These are phyloP conservation scores for Stachybotrys echinatus DNA, from an alignment of 2,329 filamentous ascomycete species.

Conservation along the genomic window DNA sequence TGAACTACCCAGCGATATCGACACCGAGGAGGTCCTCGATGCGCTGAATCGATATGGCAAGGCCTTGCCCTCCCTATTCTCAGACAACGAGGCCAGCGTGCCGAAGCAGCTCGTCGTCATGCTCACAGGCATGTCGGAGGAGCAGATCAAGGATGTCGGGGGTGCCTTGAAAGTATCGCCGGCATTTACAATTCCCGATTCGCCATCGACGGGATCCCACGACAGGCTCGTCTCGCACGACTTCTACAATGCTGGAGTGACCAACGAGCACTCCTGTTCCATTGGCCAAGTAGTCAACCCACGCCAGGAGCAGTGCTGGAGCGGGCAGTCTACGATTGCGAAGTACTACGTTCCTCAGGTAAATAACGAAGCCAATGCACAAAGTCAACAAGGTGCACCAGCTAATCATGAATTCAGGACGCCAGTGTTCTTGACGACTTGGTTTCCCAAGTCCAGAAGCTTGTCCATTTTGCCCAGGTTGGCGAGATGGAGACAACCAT, in stretches of 20 bases:
- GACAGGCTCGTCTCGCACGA: slow-evolving; percentile 35
- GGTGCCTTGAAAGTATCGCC: slow-evolving; percentile 28
- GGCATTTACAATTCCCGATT: slow-evolving; percentile 44
- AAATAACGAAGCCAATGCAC: neutral
- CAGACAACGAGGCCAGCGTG: slow-evolving; percentile 19
- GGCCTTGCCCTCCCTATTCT: slow-evolving; percentile 44
- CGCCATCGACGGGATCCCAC: slow-evolving; percentile 37
- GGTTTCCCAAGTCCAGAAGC: slow-evolving; percentile 35
- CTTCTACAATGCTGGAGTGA: slow-evolving; percentile 31
- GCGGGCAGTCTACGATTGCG: slow-evolving; percentile 33
- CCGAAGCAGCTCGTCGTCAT: slow-evolving; percentile 54
- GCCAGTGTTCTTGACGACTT: slow-evolving; percentile 37
- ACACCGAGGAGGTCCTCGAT: slow-evolving; percentile 43
- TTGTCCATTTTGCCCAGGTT: slow-evolving; percentile 38
- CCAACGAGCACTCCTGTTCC: slow-evolving; percentile 29
- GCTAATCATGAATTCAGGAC: slow-evolving; percentile 24
- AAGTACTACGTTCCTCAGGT: slow-evolving; percentile 41
- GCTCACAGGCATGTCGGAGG: slow-evolving; percentile 49
- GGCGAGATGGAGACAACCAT: slow-evolving; percentile 52
- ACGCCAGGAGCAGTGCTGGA: slow-evolving; percentile 39
- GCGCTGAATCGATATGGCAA: slow-evolving; percentile 58
- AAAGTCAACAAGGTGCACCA: neutral
- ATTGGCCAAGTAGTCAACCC: slow-evolving; percentile 35
- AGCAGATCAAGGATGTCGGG: slow-evolving; percentile 39
- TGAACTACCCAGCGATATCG: slow-evolving; percentile 35